These are phyloP conservation scores for Entrophospora sp. DNA, from an alignment of 192 early-diverging fungal species.

Conservation along the genomic window DNA sequence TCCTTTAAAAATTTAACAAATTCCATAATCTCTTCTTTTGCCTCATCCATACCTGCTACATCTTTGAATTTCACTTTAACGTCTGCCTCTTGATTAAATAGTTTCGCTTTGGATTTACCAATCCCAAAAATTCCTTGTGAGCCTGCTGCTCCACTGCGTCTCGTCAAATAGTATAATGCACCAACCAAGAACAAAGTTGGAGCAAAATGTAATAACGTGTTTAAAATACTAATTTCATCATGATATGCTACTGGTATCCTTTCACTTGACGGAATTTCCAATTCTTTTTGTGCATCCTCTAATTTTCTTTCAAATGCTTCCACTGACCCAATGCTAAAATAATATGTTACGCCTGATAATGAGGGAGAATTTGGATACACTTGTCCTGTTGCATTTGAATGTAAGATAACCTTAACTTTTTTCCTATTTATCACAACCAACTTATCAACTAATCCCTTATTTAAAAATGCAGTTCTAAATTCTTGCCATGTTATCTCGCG, in stretches of 20 bases:
- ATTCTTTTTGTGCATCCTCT: conserved; percentile 80
- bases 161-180: conserved; percentile 78
- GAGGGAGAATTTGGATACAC: conserved; percentile 46
- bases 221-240: conserved; percentile 66
- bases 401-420: conserved; percentile 71
- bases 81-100: conserved; percentile 96
- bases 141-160: conserved; percentile 60
- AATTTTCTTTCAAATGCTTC: conserved; percentile 92
- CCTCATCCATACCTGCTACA: conserved; percentile 98
- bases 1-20: conserved; percentile 99
- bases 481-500: conserved; percentile 89
- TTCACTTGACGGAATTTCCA: conserved; percentile 81
- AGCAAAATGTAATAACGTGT: conserved; percentile 79
- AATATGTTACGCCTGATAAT: conserved; percentile 41
- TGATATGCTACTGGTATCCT: conserved; percentile 88
- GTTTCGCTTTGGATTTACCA: conserved; percentile 88
- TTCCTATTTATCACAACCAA: conserved; percentile 84
- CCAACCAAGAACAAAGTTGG: conserved; percentile 90
- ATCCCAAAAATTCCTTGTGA: conserved; percentile 90
- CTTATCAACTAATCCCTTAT: conserved; percentile 86
- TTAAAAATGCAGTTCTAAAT: conserved; percentile 79
- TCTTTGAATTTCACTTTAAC: conserved; percentile 98
- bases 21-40: conserved; percentile 99
- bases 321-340: conserved; percentile 89
- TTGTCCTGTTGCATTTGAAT: conserved; percentile 33